Evolutionary conservation across 192 early-diverging fungal species (phyloP).

Genomic region (Coemansia reversa): DNA sequence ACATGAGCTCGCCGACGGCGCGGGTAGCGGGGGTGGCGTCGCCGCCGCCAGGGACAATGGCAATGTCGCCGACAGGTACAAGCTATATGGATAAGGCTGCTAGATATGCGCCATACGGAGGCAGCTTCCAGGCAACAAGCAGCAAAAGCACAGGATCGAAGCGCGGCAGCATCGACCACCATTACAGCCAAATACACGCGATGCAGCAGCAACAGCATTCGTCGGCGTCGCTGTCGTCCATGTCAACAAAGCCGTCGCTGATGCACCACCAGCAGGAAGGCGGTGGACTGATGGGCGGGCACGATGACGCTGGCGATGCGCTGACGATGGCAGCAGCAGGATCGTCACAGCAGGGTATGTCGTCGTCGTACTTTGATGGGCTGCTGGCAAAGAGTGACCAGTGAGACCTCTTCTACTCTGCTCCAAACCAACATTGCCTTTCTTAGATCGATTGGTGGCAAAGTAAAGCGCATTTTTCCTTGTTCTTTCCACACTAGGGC

Average conservation of each 20-base stretch:
- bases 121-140: constrained; percentile 18
- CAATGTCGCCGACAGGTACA: constrained; percentile 28
- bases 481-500: not conserved
- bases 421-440: not conserved
- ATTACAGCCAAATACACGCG: constrained; percentile 36
- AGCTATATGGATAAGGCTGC: constrained; percentile 42
- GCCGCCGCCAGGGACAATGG: constrained; percentile 37
- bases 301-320: constrained; percentile 9
- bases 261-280: constrained; percentile 19
- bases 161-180: constrained; percentile 51
- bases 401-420: constrained; percentile 4
- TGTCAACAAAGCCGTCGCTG: constrained; percentile 12
- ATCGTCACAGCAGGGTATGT: constrained; percentile 34
- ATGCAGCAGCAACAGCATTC: constrained; percentile 24
- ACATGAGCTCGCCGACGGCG: constrained; percentile 27
- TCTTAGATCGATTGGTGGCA: not conserved
- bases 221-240: constrained; percentile 22
- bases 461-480: not conserved
- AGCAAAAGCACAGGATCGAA: constrained; percentile 29
- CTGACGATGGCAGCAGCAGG: constrained; percentile 18
- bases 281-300: constrained; percentile 4
- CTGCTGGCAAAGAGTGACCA: constrained; percentile 47
- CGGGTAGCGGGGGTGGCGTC: constrained; percentile 38
- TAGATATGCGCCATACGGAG: constrained; percentile 40
- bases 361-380: constrained; percentile 51